phyloP scores from a whole-genome alignment of 768 basidiomycete species.

The Xerocomellus dryophilus region DNA sequence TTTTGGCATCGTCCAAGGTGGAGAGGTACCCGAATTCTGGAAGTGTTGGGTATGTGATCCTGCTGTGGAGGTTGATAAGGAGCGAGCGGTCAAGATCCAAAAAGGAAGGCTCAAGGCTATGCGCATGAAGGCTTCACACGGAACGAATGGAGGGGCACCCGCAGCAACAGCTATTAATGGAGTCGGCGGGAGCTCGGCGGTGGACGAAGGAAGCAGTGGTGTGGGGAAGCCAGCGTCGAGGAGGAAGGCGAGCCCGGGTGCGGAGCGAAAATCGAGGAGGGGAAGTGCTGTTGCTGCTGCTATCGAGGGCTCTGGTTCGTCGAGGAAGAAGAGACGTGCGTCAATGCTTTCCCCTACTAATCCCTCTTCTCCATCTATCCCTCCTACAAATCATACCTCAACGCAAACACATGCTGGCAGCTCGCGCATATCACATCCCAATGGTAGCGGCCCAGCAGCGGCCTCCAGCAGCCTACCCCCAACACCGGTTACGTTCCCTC shows the following conservation, averaged over 20 bases:
- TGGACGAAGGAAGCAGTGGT: conserved; percentile 16
- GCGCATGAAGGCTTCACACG: conserved; percentile 28
- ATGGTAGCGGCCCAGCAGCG: conserved; percentile 3
- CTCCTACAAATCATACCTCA: conserved; percentile 8
- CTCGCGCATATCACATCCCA: conserved; percentile 17
- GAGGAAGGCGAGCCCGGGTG: conserved; percentile 38
- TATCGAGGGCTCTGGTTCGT: conserved; percentile 32
- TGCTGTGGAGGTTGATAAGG: conserved; percentile 41
- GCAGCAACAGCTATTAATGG: conserved; percentile 22
- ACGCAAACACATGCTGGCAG: conserved; percentile 15
- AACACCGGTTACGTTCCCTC: conserved; percentile 38
- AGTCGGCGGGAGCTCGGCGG: conserved; percentile 4
- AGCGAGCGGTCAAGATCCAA: conserved; percentile 47
- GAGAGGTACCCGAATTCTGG: conserved; percentile 69
- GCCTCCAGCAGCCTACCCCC: conserved; percentile 15
- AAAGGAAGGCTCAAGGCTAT: conserved; percentile 36
- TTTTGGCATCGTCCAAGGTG: conserved; percentile 55
- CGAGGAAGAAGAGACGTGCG: conserved; percentile 39
- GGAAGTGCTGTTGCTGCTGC: conserved; percentile 35
- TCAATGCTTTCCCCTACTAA: conserved; percentile 33
- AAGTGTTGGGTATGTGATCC: conserved; percentile 69
- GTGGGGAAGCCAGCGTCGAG: conserved; percentile 28
- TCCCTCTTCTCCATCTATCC: conserved; percentile 19
- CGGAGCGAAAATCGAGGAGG: conserved; percentile 38
- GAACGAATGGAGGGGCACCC: conserved; percentile 17